Conservation (phyloP, 805 yeast genomes). For the Komagataella ulmi region DNA sequence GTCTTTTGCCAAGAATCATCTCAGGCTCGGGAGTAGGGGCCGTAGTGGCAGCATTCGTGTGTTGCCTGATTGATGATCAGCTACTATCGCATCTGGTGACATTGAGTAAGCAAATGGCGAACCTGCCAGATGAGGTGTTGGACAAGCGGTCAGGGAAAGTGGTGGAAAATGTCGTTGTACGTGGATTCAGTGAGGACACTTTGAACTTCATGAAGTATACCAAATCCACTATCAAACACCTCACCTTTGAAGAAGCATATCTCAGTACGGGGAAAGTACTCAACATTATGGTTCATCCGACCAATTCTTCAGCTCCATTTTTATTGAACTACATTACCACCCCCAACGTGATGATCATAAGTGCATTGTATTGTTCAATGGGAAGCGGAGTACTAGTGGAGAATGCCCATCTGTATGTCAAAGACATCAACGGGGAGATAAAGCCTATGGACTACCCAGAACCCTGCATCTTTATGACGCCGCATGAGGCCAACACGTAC, state of each 20-base stretch:
- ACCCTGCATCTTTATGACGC: conserved; percentile 26
- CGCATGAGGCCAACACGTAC: conserved; percentile 23
- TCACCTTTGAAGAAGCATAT: conserved; percentile 91
- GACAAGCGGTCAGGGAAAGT: conserved; percentile 45
- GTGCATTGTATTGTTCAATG: conserved; percentile 79
- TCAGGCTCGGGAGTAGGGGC: conserved; percentile 95
- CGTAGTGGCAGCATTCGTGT: conserved; percentile 75
- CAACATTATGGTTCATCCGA: conserved; percentile 79
- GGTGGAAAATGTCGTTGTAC: conserved; percentile 60
- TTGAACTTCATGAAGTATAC: conserved; percentile 70
- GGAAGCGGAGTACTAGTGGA: conserved; percentile 62
- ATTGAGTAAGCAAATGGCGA: conserved; percentile 20
- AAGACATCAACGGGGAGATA: conserved; percentile 37
- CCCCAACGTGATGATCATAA: conserved; percentile 82
- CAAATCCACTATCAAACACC: conserved; percentile 57
- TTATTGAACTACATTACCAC: conserved; percentile 82
- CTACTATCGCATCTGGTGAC: conserved; percentile 26
- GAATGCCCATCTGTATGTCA: conserved; percentile 44
- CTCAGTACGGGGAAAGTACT: conserved; percentile 64
- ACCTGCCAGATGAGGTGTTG: conserved; percentile 1
- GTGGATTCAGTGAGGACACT: conserved; percentile 82
- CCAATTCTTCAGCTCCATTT: conserved; percentile 54
- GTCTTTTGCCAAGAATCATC: conserved; percentile 69
- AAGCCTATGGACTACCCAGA: conserved; percentile 21
- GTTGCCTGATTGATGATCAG: conserved; percentile 60